Evolutionary conservation across 768 basidiomycete species (phyloP), one percentile per base, ranked within the genome.

Genomic region (Zangia roseola): DNA sequence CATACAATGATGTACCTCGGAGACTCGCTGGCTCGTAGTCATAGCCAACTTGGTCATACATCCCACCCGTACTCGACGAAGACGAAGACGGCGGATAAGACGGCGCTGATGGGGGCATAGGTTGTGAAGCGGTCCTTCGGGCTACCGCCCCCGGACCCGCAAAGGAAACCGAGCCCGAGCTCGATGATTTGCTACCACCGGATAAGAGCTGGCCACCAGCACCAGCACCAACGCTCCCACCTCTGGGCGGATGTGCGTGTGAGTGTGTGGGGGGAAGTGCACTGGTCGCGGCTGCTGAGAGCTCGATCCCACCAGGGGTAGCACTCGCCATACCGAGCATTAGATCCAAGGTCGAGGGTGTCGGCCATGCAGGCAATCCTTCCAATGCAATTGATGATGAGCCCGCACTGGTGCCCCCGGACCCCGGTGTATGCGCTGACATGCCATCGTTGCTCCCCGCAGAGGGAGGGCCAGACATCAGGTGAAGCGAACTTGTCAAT

Each of bases 281-380:
- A 16, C 12, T 47, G 25, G 52, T 37, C 12, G 46, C n/a, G n/a
- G n/a, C n/a, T n/a, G n/a, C 45, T 2, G 66, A 53, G 28, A 68
- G 65, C 26, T 69, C 65, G 16, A 68, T 56, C n/a, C 66, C 66
- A 10, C 66, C 66, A 0, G 65, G 66, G 6, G 57, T n/a, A n/a
- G n/a, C 66, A 33, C 65, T 68, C 9, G 68, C 68, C 10, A 65
- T 56, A 16, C 54, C 63, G 39, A 68, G 39, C 67, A 69, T 68
- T 0, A 65, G 65, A 44, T 68, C 61, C 25, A 65, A 30, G 0
- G 61, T n/a, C 5, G 68, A 63, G 16, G 65, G 14, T 3, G 63
- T 62, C 12, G 66, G 66, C 66, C 68, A 69, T 2, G 68, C 64
- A 17, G 68, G 68, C n/a, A 68, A 23, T 3, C 66, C 68, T 4